Conservation (phyloP, 2,329 filamentous ascomycete genomes). For the Paecilomyces dactylethromorphus region DNA sequence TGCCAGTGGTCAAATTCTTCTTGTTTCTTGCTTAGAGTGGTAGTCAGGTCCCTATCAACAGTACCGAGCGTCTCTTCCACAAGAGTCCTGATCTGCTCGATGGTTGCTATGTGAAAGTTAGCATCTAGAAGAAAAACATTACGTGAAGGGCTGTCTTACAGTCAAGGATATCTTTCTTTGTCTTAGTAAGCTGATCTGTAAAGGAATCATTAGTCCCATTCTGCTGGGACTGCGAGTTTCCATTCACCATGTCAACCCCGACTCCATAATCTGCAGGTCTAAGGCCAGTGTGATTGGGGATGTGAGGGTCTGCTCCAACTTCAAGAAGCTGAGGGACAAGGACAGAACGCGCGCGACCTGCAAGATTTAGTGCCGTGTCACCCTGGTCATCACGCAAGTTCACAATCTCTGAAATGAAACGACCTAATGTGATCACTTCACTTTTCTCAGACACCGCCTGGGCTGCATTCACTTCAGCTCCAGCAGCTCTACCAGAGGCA, state of each 20-base stretch:
- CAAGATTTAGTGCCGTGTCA: conserved; percentile 91
- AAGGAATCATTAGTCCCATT: conserved; percentile 41
- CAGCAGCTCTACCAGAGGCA: conserved; percentile 29
- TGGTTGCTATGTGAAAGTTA: conserved; percentile 30
- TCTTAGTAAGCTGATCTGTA: conserved; percentile 37
- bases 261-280: conserved; percentile 93
- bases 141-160: conserved; percentile 20
- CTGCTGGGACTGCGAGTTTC: conserved; percentile 38
- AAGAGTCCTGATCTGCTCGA: conserved; percentile 45
- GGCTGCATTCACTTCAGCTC: conserved; percentile 14
- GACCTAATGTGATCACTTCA: conserved; percentile 75
- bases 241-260: conserved; percentile 56
- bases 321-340: conserved; percentile 96
- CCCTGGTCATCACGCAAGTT: conserved; percentile 91
- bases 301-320: conserved; percentile 87
- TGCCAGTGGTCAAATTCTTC: conserved; percentile 76
- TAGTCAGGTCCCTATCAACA: conserved; percentile 70
- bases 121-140: conserved; percentile 16
- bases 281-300: conserved; percentile 83
- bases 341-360: conserved; percentile 87
- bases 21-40: conserved; percentile 78
- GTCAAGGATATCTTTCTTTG: conserved; percentile 40
- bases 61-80: conserved; percentile 77
- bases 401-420: conserved; percentile 95
- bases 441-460: conserved; percentile 22